phyloP scores from a whole-genome alignment of 2,329 filamentous ascomycete genomes.

The Davidsoniella eucalypti region DNA sequence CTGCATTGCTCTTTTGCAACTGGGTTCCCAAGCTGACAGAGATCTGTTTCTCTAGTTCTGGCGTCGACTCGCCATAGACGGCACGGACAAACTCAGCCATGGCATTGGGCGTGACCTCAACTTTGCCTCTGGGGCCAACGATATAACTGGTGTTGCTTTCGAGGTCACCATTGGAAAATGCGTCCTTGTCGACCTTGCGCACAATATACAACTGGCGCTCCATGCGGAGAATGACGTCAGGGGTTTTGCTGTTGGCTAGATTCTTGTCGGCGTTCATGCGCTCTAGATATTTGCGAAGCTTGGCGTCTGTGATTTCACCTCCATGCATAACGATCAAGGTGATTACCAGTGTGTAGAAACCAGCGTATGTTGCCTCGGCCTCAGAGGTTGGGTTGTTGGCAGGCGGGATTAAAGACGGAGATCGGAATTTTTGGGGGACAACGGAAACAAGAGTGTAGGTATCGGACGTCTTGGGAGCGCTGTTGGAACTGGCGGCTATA shows the following conservation, averaged over 20 bases:
- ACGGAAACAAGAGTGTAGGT: conserved; percentile 63
- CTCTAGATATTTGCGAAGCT: conserved; percentile 57
- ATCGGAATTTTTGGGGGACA: conserved; percentile 51
- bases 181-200: conserved; percentile 47
- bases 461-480: conserved; percentile 41
- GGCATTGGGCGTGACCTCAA: conserved; percentile 66
- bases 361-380: conserved; percentile 65
- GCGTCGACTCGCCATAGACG: conserved; percentile 37
- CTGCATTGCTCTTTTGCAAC: conserved; percentile 6
- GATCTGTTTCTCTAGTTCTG: conserved; percentile 43
- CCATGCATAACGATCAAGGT: conserved; percentile 59
- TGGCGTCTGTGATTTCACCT: conserved; percentile 59
- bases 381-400: conserved; percentile 46
- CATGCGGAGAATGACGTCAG: conserved; percentile 57
- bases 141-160: conserved; percentile 69
- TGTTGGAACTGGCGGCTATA: conserved; percentile 28
- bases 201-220: conserved; percentile 71
- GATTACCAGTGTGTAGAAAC: conserved; percentile 65
- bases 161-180: conserved; percentile 24
- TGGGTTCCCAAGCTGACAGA: conserved; percentile 43
- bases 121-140: conserved; percentile 68
- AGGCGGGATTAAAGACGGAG: conserved; percentile 50
- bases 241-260: conserved; percentile 59
- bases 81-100: conserved; percentile 53
- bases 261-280: conserved; percentile 61